These are phyloP conservation scores for Annona squamosa DNA, from an alignment of 164 flowering plant genomes.

Conservation along the genomic window DNA sequence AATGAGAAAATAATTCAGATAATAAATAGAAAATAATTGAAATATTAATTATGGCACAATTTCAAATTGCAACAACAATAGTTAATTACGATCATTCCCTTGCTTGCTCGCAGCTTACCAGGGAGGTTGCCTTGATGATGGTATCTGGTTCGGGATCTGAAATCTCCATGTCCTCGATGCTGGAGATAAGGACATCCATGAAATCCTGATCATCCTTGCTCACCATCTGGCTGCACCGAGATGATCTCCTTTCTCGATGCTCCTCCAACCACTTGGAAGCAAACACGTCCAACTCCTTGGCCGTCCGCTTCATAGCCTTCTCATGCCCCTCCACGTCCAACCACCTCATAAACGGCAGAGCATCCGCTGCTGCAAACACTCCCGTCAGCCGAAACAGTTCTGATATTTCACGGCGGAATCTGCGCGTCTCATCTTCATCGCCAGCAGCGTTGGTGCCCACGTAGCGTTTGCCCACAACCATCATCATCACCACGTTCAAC, in stretches of 20 bases:
- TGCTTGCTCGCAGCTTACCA: background rate
- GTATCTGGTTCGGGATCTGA: background rate
- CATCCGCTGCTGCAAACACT: slow-evolving; percentile 22
- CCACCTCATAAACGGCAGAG: slow-evolving; percentile 24
- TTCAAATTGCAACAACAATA: too few species aligned
- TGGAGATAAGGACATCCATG: slow-evolving; percentile 3
- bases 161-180: background rate
- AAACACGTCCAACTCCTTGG: slow-evolving; percentile 9
- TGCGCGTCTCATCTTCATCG: background rate
- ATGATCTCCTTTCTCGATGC: background rate
- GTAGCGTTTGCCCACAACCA: slow-evolving; percentile 8
- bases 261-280: background rate
- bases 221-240: background rate
- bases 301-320: slow-evolving; percentile 11
- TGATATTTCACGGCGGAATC: background rate
- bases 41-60: too few species aligned
- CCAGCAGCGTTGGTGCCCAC: background rate
- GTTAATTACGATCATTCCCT: background rate
- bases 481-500: slow-evolving; percentile 13
- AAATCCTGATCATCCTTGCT: slow-evolving; percentile 2
- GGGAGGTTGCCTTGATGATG: background rate
- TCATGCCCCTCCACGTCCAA: slow-evolving; percentile 30
- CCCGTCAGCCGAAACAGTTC: slow-evolving; percentile 17
- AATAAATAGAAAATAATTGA: too few species aligned
- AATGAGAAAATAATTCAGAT: too few species aligned